Evolutionary conservation across 148 eudicot species (phyloP).

Genomic region (Silene latifolia): DNA sequence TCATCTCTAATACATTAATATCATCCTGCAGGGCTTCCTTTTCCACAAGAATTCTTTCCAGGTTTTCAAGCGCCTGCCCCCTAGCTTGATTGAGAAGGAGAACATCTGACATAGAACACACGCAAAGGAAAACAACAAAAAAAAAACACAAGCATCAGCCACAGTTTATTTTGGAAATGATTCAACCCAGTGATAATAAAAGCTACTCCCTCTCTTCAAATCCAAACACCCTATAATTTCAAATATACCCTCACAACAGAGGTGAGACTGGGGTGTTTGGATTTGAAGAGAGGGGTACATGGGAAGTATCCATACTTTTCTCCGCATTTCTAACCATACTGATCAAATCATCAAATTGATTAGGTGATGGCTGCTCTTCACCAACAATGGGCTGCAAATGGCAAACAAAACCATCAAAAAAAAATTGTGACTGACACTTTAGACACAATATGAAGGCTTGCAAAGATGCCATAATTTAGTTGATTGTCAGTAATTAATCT

Average conservation of each 20-base stretch:
- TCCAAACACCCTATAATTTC: no score
- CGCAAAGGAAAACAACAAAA: no score
- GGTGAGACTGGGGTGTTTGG: no score
- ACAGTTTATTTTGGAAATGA: conserved; percentile 4
- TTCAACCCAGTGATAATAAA: neutral
- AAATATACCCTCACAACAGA: no score
- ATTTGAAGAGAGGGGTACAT: neutral
- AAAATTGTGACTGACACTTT: neutral
- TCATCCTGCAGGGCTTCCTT: conserved; percentile 76
- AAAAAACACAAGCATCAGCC: conserved; percentile 16
- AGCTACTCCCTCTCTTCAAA: neutral
- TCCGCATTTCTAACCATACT: conserved; percentile 87
- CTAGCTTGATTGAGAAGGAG: conserved; percentile 91
- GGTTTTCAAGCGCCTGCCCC: conserved; percentile 67
- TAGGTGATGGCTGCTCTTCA: conserved; percentile 39
- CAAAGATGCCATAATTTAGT: neutral
- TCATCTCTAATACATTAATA: conserved; percentile 66
- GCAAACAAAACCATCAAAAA: conserved; percentile 10
- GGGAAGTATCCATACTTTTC: conserved; percentile 53
- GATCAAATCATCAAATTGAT: conserved; percentile 64
- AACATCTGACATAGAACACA: conserved; percentile 47
- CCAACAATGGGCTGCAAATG: conserved; percentile 44
- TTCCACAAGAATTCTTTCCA: conserved; percentile 61
- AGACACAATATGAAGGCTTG: neutral
- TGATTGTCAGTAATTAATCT: neutral